Base-by-base conservation (phyloP, 495 filamentous ascomycete species). In the Pseudevernia furfuracea region DNA sequence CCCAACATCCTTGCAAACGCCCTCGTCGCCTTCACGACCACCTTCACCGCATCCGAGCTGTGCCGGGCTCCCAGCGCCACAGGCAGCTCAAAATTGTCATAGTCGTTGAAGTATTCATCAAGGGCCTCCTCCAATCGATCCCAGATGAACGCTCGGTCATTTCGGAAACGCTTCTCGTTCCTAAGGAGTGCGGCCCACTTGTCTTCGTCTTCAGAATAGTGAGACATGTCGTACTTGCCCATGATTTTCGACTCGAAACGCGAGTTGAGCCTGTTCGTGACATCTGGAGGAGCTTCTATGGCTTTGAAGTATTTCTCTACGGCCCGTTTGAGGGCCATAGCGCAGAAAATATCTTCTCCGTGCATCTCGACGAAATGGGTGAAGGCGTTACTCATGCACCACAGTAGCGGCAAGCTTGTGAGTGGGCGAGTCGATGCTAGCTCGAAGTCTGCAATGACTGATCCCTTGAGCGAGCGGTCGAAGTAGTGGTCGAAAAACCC, bases 341-440 rank as follows among this genome's bases (percentile, higher is more conserved):
- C 46, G 46, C 46, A 49, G 21, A 14, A 9, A 7, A 49, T 1
- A 14, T 49, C 23, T 49, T 49, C 46, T 49, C 21, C 46, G 10
- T 25, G 46, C 8, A 2, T 6, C 46, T 23, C 28, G 8, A 25
- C 46, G 10, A 49, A 23, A 49, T 49, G 23, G 10, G 11, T 25
- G 46, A 49, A 49, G 46, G n/a, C 28, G 46, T 49, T 25, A 23
- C 46, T 49, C 46, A 49, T 49, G 46, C 46, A 49, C 46, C 46
- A 49, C n/a, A 49, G 23, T 12, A 49, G 23, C 7, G 46, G 46
- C 23, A 25, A 1, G n/a, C 46, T 49, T 4, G 46, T 49, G 46
- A 49, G 46, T 10, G 46, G 46, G 46, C 46, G 46, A 49, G 46
- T 25, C 7, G 46, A 49, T 25, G 46, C 46, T 3, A 49, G 46